phyloP scores from a whole-genome alignment of 768 basidiomycete species.

The Sutorius australiensis region DNA sequence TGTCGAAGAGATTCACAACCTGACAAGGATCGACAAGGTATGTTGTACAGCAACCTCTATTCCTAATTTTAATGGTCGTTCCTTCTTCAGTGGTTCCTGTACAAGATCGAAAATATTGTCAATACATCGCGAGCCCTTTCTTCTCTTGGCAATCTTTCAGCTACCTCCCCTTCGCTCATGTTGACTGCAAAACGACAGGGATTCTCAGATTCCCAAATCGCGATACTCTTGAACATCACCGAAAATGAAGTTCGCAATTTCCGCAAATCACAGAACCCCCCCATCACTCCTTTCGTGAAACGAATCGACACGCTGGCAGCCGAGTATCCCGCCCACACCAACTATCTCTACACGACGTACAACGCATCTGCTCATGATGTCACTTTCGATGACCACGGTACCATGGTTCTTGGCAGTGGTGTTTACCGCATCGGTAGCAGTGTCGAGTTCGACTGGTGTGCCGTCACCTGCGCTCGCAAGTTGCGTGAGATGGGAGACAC shows the following conservation, averaged over 20 bases:
- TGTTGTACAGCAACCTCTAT: not conserved
- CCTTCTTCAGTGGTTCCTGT: conserved; percentile 80
- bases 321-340: conserved; percentile 97
- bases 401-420: conserved; percentile 98
- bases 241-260: conserved; percentile 80
- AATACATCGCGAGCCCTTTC: conserved; percentile 76
- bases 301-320: conserved; percentile 99
- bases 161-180: conserved; percentile 75
- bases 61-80: not conserved
- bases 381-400: conserved; percentile 92
- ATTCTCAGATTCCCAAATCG: conserved; percentile 91
- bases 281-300: conserved; percentile 94
- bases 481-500: conserved; percentile 77
- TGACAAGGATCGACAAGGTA: conserved; percentile 98
- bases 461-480: conserved; percentile 95
- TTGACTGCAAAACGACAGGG: conserved; percentile 89
- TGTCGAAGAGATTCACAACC: conserved; percentile 83
- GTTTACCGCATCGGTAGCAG: conserved; percentile 98
- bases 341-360: conserved; percentile 99
- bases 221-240: conserved; percentile 66
- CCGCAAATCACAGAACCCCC: conserved; percentile 71
- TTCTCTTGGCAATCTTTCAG: conserved; percentile 62
- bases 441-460: conserved; percentile 99
- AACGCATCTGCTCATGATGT: conserved; percentile 96
- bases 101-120: conserved; percentile 99